Evolutionary conservation across 495 filamentous ascomycete species (phyloP), one percentile per base, ranked within the genome.

Genomic region (Jackrogersella multiformis): DNA sequence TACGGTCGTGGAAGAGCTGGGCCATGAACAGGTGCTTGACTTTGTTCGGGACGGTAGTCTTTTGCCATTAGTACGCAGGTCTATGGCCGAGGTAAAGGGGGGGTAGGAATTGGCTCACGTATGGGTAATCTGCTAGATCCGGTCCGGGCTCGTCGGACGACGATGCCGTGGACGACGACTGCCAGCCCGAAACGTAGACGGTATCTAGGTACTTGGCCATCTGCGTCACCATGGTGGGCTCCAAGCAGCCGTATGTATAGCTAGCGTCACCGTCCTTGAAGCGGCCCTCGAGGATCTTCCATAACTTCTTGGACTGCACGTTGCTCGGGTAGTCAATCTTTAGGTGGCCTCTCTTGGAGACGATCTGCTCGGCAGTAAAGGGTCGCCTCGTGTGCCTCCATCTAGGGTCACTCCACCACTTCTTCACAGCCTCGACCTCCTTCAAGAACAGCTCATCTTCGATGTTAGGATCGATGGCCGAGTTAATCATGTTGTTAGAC

Each of bases 121-220:
- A 97, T 26, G 95, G 95, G 79, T 98, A 99, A 76, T 99, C 95
- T 53, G 96, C 95, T 69, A 99, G 87, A 90, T 99, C 95, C 52
- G 95, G 95, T 38, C 94, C 96, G 16, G 95, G 95, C 80, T 99
- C 95, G 69, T 99, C 92, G 8, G 92, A 91, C 0, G 93, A 87
- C 18, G 94, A 97, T 35, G 95, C 95, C 2, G 95, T 99, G 26
- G 93, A 96, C 2, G 94, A 97, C 73, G 92, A 97, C 79, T 99
- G 96, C 95, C 95, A 99, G 66, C 95, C 95, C 35, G 94, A 97
- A 54, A 99, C 93, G 73, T 99, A 99, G 76, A 99, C 92, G 35
- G 96, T 99, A 75, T 99, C 95, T 53, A 98, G 85, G 79, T 95
- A 98, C 78, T 98, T 96, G 71, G 93, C 94, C 95, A 99, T 99